phyloP scores from a whole-genome alignment of 2,329 filamentous ascomycete genomes.

The Lachnellula willkommii region DNA sequence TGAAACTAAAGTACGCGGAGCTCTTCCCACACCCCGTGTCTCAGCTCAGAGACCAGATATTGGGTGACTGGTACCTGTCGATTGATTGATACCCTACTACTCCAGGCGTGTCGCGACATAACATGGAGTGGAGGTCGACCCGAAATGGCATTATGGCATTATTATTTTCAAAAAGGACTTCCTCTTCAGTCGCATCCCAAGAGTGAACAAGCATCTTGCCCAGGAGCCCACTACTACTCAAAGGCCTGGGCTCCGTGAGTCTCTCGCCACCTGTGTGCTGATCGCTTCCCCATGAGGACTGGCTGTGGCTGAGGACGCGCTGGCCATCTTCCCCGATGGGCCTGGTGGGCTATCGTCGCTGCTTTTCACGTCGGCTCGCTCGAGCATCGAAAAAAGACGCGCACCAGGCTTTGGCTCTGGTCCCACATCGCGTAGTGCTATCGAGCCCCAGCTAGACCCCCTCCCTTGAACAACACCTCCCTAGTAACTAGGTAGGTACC shows the following conservation, averaged over 20 bases:
- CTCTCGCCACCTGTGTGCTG: slow-evolving; percentile 5
- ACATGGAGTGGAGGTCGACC: too few relatives aligned
- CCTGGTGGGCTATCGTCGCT: not conserved
- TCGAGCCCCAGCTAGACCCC: not conserved
- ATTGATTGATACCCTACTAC: not conserved
- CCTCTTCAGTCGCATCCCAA: not conserved
- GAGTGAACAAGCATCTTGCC: not conserved
- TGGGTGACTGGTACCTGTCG: not conserved
- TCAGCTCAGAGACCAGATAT: not conserved
- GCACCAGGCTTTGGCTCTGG: not conserved
- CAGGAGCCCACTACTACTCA: not conserved
- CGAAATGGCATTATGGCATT: not conserved
- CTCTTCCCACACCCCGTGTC: slow-evolving; percentile 3
- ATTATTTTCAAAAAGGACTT: not conserved
- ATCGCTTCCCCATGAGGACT: slow-evolving; percentile 9
- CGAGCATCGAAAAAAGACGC: not conserved
- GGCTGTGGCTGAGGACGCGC: slow-evolving; percentile 13
- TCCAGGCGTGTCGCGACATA: not conserved
- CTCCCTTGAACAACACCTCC: not conserved
- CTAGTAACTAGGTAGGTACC: not conserved
- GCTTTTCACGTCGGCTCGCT: slow-evolving; percentile 3
- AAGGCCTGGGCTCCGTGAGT: not conserved
- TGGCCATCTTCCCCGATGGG: not conserved
- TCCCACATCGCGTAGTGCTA: not conserved
- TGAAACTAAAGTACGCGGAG: not conserved